Conservation (phyloP, 345 rosid genomes). For the Streptanthus diversifolius region DNA sequence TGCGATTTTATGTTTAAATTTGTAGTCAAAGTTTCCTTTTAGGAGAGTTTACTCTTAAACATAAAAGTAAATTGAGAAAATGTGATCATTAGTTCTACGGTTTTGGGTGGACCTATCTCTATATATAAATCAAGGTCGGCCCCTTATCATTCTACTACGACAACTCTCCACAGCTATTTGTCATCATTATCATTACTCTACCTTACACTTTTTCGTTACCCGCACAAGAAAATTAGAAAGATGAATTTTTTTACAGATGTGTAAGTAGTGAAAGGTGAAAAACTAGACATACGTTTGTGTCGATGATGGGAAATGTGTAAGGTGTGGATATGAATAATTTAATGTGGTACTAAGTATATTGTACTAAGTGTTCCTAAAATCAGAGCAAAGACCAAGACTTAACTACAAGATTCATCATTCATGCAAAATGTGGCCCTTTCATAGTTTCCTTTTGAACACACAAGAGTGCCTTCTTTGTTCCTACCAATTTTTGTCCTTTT, state of each 20-base stretch:
- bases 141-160: slow-evolving; percentile 16
- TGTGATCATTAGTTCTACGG: slow-evolving; percentile 25
- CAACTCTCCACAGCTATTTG: slow-evolving; percentile 13
- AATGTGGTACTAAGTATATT: slow-evolving; percentile 15
- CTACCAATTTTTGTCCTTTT: slow-evolving; percentile 15
- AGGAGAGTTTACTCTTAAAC: background rate
- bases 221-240: background rate
- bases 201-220: background rate
- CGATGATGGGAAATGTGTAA: slow-evolving; percentile 18
- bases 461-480: slow-evolving; percentile 20
- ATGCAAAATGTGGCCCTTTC: slow-evolving; percentile 16
- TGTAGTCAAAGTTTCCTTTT: background rate
- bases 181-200: slow-evolving; percentile 26
- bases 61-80: background rate
- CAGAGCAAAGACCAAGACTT: slow-evolving; percentile 25
- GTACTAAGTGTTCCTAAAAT: slow-evolving; percentile 29
- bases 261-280: slow-evolving; percentile 19
- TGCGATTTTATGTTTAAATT: background rate
- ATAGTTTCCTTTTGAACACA: slow-evolving; percentile 20
- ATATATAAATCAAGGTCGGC: slow-evolving; percentile 23
- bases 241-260: background rate
- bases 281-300: slow-evolving; percentile 1
- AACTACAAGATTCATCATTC: background rate
- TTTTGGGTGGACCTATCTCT: slow-evolving; percentile 24
- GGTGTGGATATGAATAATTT: slow-evolving; percentile 27